phyloP scores from a whole-genome alignment of 805 yeast genomes.

The Monosporozyma servazzii region DNA sequence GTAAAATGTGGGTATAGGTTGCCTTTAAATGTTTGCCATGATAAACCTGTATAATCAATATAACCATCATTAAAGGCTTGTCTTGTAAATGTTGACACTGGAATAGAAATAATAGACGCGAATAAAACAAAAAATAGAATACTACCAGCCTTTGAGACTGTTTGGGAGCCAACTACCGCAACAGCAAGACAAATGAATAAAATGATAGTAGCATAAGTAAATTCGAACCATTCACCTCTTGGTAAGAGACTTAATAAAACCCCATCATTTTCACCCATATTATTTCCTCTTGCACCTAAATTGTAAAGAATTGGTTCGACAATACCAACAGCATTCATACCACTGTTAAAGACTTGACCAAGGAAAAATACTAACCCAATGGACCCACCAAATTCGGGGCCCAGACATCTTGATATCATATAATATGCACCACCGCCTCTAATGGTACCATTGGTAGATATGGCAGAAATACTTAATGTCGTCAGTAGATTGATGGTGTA shows the following conservation, averaged over 20 bases:
- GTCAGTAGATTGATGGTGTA: conserved; percentile 78
- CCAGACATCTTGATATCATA: conserved; percentile 90
- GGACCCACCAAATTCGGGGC: conserved; percentile 98
- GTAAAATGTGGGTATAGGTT: conserved; percentile 79
- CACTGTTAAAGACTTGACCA: conserved; percentile 87
- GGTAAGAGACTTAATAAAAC: conserved; percentile 50
- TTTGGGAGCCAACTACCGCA: conserved; percentile 69
- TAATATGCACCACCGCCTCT: conserved; percentile 98
- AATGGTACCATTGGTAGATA: conserved; percentile 94
- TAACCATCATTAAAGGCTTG: conserved; percentile 51
- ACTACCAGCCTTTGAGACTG: conserved; percentile 78
- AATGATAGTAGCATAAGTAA: conserved; percentile 62
- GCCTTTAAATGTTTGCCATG: conserved; percentile 52
- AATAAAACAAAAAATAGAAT: conserved; percentile 58
- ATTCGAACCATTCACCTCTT: conserved; percentile 56
- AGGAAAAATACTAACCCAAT: conserved; percentile 90
- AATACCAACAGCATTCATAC: conserved; percentile 91
- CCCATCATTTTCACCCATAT: conserved; percentile 20
- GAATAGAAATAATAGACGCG: conserved; percentile 70
- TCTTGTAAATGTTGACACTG: conserved; percentile 62
- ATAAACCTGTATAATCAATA: conserved; percentile 58
- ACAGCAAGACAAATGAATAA: conserved; percentile 64
- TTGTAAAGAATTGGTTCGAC: conserved; percentile 82
- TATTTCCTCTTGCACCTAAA: conserved; percentile 55
- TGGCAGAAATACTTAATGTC: conserved; percentile 85